These are phyloP conservation scores for Flaveria sonorensis DNA, from an alignment of 129 eudicot species.

Conservation along the genomic window DNA sequence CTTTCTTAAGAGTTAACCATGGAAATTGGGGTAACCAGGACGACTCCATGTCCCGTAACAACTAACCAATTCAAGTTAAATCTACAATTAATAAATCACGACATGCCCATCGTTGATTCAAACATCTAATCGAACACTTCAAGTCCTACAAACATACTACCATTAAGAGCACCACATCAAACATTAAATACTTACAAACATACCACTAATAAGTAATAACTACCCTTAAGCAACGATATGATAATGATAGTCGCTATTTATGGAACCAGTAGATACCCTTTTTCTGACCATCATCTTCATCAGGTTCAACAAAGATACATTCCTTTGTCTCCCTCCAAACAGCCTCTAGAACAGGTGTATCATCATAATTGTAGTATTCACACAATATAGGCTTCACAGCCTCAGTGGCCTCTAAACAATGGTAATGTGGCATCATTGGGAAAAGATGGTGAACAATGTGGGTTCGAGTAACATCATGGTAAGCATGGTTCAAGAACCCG, in stretches of 20 bases:
- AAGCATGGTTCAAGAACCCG: slow-evolving; percentile 33
- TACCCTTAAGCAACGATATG: too few relatives aligned
- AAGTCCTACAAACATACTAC: too few relatives aligned
- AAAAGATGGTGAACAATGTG: slow-evolving; percentile 41
- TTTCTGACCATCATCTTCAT: slow-evolving; percentile 32
- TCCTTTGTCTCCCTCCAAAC: slow-evolving; percentile 45
- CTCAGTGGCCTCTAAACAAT: slow-evolving; percentile 33
- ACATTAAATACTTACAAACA: too few relatives aligned
- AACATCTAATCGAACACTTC: too few relatives aligned
- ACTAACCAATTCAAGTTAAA: too few relatives aligned
- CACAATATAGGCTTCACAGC: slow-evolving; percentile 41
- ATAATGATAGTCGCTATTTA: neutral
- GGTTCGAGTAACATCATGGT: slow-evolving; percentile 28
- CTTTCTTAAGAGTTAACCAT: too few relatives aligned
- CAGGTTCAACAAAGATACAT: slow-evolving; percentile 39
- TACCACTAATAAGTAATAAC: too few relatives aligned
- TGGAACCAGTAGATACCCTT: slow-evolving; percentile 45
- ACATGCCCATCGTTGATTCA: too few relatives aligned
- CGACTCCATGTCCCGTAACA: too few relatives aligned
- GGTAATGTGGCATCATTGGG: slow-evolving; percentile 43
- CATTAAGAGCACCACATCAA: too few relatives aligned
- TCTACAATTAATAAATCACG: too few relatives aligned
- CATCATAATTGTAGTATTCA: slow-evolving; percentile 39
- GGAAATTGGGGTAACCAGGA: too few relatives aligned
- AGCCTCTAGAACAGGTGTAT: slow-evolving; percentile 35